Evolutionary conservation across 1,284 basidiomycete species (phyloP).

Genomic region (Athelia psychrophila): DNA sequence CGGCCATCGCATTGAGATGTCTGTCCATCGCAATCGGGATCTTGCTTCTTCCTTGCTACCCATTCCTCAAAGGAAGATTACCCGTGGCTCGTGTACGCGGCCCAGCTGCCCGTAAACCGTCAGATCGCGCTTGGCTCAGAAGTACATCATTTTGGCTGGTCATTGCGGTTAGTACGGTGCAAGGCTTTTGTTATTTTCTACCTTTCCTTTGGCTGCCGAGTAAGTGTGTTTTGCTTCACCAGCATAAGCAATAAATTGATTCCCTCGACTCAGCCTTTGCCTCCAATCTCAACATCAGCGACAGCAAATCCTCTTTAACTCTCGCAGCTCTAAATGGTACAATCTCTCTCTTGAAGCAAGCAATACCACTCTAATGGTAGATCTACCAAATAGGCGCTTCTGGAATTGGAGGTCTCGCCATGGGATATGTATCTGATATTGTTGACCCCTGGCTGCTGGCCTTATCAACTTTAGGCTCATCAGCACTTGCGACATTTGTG

Average conservation of each 20-base stretch:
- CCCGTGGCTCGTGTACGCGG: conserved; percentile 23
- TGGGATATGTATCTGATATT: conserved; percentile 35
- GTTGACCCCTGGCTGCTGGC: conserved; percentile 34
- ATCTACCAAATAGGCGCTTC: no score
- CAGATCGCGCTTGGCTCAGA: conserved; percentile 18
- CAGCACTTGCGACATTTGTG: conserved; percentile 30
- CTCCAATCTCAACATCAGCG: conserved; percentile 21
- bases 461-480: conserved; percentile 17
- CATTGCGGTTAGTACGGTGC: conserved; percentile 29
- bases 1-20: conserved; percentile 23
- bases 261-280: conserved; percentile 25
- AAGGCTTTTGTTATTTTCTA: conserved; percentile 30
- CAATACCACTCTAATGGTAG: no score
- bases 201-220: conserved; percentile 34
- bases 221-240: conserved; percentile 11
- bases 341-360: no score
- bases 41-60: conserved; percentile 22
- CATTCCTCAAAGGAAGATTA: conserved; percentile 31
- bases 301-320: conserved; percentile 22
- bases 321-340: conserved; percentile 26
- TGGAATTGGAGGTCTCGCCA: conserved; percentile 25
- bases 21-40: conserved; percentile 21
- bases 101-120: conserved; percentile 13
- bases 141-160: conserved; percentile 26
- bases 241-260: no score